Conservation (phyloP, 2,329 filamentous ascomycete species). For the Fusarium nodosum region DNA sequence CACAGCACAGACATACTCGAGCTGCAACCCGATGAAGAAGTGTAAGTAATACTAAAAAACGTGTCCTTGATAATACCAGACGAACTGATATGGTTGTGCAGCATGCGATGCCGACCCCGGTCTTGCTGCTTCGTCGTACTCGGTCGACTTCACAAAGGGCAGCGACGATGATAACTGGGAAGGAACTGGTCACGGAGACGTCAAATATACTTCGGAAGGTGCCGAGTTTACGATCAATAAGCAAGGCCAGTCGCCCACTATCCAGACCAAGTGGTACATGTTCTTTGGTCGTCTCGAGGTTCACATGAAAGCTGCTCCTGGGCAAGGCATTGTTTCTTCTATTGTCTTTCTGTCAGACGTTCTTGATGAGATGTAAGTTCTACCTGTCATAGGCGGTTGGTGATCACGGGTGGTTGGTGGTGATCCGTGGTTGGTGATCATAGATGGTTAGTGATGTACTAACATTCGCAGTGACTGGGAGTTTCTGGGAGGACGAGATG, state of each 20-base stretch:
- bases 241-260: conserved; percentile 69
- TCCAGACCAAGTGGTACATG: conserved; percentile 80
- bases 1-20: conserved; percentile 36
- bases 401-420: too few species aligned
- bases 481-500: conserved; percentile 76
- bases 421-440: too few species aligned
- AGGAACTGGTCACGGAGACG: conserved; percentile 33
- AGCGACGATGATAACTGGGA: conserved; percentile 43
- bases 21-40: conserved; percentile 42
- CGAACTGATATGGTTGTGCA: conserved; percentile 5
- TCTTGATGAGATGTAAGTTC: conserved; percentile 64
- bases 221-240: conserved; percentile 67
- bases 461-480: conserved; percentile 71
- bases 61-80: neutral
- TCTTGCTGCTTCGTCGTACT: conserved; percentile 36
- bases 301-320: conserved; percentile 77
- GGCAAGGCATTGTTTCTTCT: conserved; percentile 81
- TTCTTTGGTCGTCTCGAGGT: conserved; percentile 85
- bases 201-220: conserved; percentile 38
- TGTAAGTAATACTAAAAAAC: conserved; percentile 13
- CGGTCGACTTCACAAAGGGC: conserved; percentile 42
- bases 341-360: conserved; percentile 81
- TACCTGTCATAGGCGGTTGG: too few species aligned
- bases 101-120: conserved; percentile 31
- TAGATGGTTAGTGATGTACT: neutral